Evolutionary conservation across 208 protist genomes (phyloP).

Genomic region (Zelonia costaricensis): DNA sequence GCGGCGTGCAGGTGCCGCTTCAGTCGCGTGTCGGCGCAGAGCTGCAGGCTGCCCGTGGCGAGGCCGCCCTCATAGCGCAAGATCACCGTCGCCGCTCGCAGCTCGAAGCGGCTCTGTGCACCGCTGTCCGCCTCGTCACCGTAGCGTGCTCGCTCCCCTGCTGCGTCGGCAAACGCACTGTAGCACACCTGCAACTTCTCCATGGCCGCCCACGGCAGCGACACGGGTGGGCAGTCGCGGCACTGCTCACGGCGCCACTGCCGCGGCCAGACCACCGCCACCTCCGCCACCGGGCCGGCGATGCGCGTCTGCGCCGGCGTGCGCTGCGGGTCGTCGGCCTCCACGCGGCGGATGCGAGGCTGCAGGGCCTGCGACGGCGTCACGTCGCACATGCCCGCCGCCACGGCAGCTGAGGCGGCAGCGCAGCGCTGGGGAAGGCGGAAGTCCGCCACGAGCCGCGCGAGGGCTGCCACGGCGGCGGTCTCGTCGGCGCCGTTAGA

Average conservation of each 20-base stretch:
- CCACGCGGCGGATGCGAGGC: constrained; percentile 40
- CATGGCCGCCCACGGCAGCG: constrained; percentile 69
- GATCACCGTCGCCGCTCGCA: constrained; percentile 65
- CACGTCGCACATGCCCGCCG: constrained; percentile 30
- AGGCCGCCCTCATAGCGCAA: constrained; percentile 82
- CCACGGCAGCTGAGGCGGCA: constrained; percentile 40
- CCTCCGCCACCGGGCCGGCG: constrained; percentile 54
- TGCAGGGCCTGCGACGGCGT: constrained; percentile 21
- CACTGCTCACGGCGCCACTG: constrained; percentile 30
- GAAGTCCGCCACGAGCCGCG: constrained; percentile 47
- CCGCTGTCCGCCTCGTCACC: constrained; percentile 4
- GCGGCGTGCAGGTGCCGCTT: constrained; percentile 81
- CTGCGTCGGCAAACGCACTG: constrained; percentile 31
- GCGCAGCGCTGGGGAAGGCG: constrained; percentile 53
- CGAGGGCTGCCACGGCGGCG: constrained; percentile 35
- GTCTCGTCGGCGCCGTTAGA: constrained; percentile 46
- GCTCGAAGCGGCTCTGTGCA: constrained; percentile 26
- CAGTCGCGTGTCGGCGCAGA: constrained; percentile 81
- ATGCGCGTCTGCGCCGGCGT: constrained; percentile 50
- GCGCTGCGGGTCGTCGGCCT: constrained; percentile 48
- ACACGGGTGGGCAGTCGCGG: constrained; percentile 52
- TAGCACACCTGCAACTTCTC: constrained; percentile 73
- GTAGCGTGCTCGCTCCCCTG: constrained; percentile 30
- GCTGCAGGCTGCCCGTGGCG: constrained; percentile 80
- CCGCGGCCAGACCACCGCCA: constrained; percentile 51